Evolutionary conservation across 495 filamentous ascomycete species (phyloP), one percentile per base, ranked within the genome.

Genomic region (Immersiella caudata): DNA sequence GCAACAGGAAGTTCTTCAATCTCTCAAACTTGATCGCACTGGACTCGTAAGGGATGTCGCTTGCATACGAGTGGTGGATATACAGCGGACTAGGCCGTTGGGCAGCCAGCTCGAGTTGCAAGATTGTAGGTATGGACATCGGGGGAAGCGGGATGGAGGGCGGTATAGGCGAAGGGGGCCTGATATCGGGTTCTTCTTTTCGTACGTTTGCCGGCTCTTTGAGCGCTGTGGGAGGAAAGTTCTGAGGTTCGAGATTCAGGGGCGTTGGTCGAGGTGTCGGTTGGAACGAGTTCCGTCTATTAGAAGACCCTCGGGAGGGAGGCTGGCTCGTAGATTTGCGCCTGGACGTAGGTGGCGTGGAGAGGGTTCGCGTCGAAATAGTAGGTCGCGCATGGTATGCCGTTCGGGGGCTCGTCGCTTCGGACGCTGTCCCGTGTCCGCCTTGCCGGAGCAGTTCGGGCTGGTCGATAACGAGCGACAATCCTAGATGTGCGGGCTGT

Each of bases 1-100:
- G 81, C 21, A 92, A 78, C 8, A 98, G 79, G 75, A 97, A 94
- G 74, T 98, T 97, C 65, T 90, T 81, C n/a, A 99, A 83, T 56
- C 95, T 87, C 74, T 98, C 93, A 62, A 98, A 89, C 73, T 97
- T 97, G 71, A 97, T 85, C n/a, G 89, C 89, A n/a, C 92, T 93
- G 21, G 95, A 97, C 79, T 99, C 95, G 78, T 97, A 97, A 0
- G 93, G 92, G 57, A 93, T 87, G 65, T 97, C 93, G 55, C 68
- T 71, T 57, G 82, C 85, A 25, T 88, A 84, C 1, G 91, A 87
- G 65, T 90, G 88, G 73, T 96, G 88, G 56, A 97, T 96, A 71
- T 96, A 97, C 62, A 96, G 78, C 1, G 93, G 92, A 55, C 92
- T 95, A 3, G 93, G 93, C 27, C 88, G 83, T 52, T 91, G 86